Conservation (phyloP, 805 yeast species). For the Saturnispora sekii region DNA sequence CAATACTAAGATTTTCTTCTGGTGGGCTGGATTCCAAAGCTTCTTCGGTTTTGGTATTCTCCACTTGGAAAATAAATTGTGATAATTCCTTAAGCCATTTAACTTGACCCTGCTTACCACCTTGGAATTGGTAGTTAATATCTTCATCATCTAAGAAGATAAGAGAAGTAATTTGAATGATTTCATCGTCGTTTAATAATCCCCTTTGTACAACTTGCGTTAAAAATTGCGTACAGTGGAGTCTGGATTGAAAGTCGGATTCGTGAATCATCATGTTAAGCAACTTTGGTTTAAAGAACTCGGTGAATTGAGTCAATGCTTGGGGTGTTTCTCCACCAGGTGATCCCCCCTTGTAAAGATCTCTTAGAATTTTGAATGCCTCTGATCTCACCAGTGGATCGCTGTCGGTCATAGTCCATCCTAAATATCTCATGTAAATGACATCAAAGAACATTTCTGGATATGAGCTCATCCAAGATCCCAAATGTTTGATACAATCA, state of each 20-base stretch:
- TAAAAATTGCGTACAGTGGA: slow-evolving; percentile 41
- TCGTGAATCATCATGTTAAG: slow-evolving; percentile 54
- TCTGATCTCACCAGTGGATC: slow-evolving; percentile 52
- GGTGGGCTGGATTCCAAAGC: too few species aligned
- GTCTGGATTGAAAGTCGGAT: slow-evolving; percentile 45
- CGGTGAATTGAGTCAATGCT: slow-evolving; percentile 71
- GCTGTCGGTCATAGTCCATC: slow-evolving; percentile 78
- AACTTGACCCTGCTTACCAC: slow-evolving; percentile 16
- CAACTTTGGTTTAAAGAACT: slow-evolving; percentile 56
- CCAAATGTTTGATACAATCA: slow-evolving; percentile 54
- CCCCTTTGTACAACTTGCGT: slow-evolving; percentile 50
- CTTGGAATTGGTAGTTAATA: slow-evolving; percentile 15
- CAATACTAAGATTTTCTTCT: slow-evolving; percentile 18
- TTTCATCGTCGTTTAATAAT: slow-evolving; percentile 52
- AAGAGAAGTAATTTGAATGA: slow-evolving; percentile 33
- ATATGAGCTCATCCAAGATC: slow-evolving; percentile 60
- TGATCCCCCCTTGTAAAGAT: slow-evolving; percentile 31
- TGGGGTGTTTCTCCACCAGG: slow-evolving; percentile 31
- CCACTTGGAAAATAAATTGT: slow-evolving; percentile 41
- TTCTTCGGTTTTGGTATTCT: slow-evolving; percentile 18
- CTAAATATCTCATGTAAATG: slow-evolving; percentile 63
- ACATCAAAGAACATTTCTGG: slow-evolving; percentile 68
- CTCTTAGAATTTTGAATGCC: slow-evolving; percentile 46
- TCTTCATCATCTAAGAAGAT: slow-evolving; percentile 25
- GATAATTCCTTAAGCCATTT: slow-evolving; percentile 36